Conservation (phyloP, 2,329 filamentous ascomycete genomes). For the Aspergillus hortae region DNA sequence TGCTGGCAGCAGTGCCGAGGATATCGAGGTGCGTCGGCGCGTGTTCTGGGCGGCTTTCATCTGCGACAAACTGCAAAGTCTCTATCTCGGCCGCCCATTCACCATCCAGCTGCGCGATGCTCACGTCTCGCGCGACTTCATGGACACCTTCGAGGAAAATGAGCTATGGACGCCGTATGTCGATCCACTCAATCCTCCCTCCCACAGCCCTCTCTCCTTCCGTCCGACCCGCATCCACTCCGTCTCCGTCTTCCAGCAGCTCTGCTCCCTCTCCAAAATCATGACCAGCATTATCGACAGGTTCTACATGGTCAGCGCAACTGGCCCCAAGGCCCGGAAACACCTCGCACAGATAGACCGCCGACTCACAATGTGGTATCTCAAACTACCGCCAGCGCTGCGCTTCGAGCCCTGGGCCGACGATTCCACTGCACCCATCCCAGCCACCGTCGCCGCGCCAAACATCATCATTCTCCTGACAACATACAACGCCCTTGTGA, state of each 20-base stretch:
- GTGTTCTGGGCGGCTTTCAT: conserved; percentile 34
- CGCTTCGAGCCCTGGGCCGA: conserved; percentile 23
- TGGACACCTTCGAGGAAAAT: conserved; percentile 29
- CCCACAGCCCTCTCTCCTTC: background rate
- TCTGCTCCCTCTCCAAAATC: conserved; percentile 34
- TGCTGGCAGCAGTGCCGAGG: conserved; percentile 12
- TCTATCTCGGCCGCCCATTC: conserved; percentile 53
- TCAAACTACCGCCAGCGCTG: conserved; percentile 19
- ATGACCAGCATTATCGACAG: conserved; percentile 37
- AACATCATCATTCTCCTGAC: conserved; percentile 32
- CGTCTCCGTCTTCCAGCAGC: conserved; percentile 34
- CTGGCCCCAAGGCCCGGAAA: conserved; percentile 17
- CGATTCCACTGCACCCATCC: conserved; percentile 1
- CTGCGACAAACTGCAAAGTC: conserved; percentile 51
- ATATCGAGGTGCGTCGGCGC: conserved; percentile 26
- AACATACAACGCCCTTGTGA: conserved; percentile 42
- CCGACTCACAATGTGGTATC: conserved; percentile 23
- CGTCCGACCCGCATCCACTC: conserved; percentile 21
- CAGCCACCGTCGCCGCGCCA: conserved; percentile 15
- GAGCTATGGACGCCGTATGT: conserved; percentile 24
- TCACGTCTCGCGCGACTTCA: conserved; percentile 26
- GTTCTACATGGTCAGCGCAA: conserved; percentile 31
- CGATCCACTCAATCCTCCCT: background rate
- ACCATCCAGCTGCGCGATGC: conserved; percentile 27
- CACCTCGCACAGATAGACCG: conserved; percentile 22